Evolutionary conservation across 495 filamentous ascomycete species (phyloP).

Genomic region (Neurospora intermedia): DNA sequence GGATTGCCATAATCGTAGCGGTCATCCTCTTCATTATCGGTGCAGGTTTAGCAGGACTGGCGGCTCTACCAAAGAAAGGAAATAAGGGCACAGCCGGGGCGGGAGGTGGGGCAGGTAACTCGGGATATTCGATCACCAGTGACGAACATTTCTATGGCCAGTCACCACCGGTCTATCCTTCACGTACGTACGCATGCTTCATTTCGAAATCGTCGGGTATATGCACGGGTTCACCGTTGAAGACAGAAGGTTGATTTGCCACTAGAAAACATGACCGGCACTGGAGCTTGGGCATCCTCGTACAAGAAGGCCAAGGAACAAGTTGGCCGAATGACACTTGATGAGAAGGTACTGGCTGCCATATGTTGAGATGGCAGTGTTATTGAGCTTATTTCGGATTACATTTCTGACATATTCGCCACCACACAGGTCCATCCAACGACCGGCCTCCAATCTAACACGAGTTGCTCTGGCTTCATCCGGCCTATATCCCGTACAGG

Average conservation of each 20-base stretch:
- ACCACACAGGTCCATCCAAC: constrained; percentile 40
- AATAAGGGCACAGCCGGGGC: neutral
- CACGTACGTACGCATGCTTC: constrained; percentile 26
- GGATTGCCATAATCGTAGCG: constrained; percentile 22
- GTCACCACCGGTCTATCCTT: constrained; percentile 48
- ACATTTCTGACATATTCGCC: constrained; percentile 16
- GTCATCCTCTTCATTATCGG: constrained; percentile 28
- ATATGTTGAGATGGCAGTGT: neutral
- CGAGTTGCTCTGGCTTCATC: constrained; percentile 29
- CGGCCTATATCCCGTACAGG: constrained; percentile 42
- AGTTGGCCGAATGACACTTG: constrained; percentile 45
- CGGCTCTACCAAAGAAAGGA: constrained; percentile 16
- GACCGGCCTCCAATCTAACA: constrained; percentile 32
- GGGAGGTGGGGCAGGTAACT: neutral
- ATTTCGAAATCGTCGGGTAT: neutral
- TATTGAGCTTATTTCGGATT: neutral
- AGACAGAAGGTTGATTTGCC: neutral
- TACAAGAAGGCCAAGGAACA: constrained; percentile 42
- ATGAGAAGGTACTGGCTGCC: constrained; percentile 50
- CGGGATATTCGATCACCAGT: constrained; percentile 25
- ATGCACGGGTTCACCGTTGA: neutral
- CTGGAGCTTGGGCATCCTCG: constrained; percentile 36
- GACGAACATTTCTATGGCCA: constrained; percentile 46
- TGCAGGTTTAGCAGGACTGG: constrained; percentile 24
- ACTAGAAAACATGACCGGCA: constrained; percentile 43